Evolutionary conservation across 169 alveolate genomes (phyloP).

Genomic region (Cryptosporidium ubiquitum): DNA sequence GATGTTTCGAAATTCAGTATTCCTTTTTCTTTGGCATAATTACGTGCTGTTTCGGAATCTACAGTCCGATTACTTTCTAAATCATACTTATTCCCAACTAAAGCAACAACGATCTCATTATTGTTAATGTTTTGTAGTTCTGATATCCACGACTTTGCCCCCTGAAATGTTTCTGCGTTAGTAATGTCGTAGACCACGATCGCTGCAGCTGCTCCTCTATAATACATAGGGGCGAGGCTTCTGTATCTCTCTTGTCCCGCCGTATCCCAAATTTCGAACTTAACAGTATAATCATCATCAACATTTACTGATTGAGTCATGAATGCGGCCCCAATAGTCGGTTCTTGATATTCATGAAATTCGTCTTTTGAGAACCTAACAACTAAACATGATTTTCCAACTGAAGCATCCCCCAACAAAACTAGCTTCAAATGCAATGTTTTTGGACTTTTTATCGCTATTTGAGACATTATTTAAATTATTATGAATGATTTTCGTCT

Average conservation of each 20-base stretch:
- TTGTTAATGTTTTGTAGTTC: constrained; percentile 87
- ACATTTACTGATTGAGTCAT: constrained; percentile 87
- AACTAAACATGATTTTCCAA: constrained; percentile 91
- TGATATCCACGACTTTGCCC: constrained; percentile 89
- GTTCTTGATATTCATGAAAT: constrained; percentile 87
- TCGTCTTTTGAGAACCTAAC: constrained; percentile 86
- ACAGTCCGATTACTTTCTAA: constrained; percentile 86
- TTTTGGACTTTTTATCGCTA: constrained; percentile 56
- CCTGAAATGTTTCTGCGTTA: constrained; percentile 85
- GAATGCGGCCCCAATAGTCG: constrained; percentile 94
- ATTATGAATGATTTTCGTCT: not conserved
- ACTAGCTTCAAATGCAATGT: constrained; percentile 85
- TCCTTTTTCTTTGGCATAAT: constrained; percentile 89
- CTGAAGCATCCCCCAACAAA: constrained; percentile 91
- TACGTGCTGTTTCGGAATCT: constrained; percentile 85
- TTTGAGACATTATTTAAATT: constrained; percentile 54
- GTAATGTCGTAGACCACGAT: constrained; percentile 91
- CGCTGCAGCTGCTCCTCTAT: constrained; percentile 94
- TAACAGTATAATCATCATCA: constrained; percentile 80
- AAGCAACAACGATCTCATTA: constrained; percentile 84
- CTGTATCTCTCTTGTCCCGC: constrained; percentile 89
- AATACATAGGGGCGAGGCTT: constrained; percentile 89
- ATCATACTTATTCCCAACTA: constrained; percentile 91
- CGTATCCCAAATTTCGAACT: constrained; percentile 91
- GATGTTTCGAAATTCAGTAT: constrained; percentile 90